Percentiles rank a stretch among this genome's conserved stretches.
phyloP scores from a whole-genome alignment of 148 eudicot genomes.

The Vaccinium vitisidaea region DNA sequence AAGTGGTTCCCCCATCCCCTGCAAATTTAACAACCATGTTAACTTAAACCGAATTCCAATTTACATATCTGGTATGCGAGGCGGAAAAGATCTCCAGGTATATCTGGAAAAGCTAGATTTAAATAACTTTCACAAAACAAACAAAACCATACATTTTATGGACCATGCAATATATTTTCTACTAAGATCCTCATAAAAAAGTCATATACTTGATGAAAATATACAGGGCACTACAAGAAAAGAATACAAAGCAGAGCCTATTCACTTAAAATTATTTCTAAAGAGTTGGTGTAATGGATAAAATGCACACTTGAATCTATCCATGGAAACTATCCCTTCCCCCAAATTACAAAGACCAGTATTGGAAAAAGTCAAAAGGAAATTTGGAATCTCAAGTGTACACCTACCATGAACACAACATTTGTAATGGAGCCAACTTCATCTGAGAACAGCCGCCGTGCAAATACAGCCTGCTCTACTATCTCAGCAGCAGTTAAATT shows the following conservation, averaged over 20 bases:
- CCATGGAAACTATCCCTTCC: not conserved
- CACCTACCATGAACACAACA: slow-evolving; percentile 85
- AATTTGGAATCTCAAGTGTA: not conserved
- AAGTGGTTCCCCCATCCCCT: slow-evolving; percentile 99
- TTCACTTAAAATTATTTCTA: not conserved
- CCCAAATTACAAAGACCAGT: not conserved
- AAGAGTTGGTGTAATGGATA: not conserved
- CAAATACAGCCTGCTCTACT: slow-evolving; percentile 86
- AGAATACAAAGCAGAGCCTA: not conserved
- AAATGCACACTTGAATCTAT: not conserved
- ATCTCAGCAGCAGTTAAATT: slow-evolving; percentile 83
- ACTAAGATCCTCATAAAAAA: not conserved
- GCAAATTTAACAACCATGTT: slow-evolving; percentile 16
- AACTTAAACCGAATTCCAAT: not conserved
- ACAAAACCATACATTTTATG: not conserved
- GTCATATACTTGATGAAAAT: not conserved
- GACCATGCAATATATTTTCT: not conserved
- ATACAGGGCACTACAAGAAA: not conserved
- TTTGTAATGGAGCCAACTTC: slow-evolving; percentile 81
- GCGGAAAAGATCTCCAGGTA: slow-evolving; percentile 4
- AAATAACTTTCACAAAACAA: not conserved
- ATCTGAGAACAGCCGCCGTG: slow-evolving; percentile 66
- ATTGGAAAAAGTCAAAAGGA: not conserved
- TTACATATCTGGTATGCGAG: not conserved
- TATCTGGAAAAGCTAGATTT: not conserved